Evolutionary conservation across 331 rosid species (phyloP).

Genomic region (Dryas integrifolia): DNA sequence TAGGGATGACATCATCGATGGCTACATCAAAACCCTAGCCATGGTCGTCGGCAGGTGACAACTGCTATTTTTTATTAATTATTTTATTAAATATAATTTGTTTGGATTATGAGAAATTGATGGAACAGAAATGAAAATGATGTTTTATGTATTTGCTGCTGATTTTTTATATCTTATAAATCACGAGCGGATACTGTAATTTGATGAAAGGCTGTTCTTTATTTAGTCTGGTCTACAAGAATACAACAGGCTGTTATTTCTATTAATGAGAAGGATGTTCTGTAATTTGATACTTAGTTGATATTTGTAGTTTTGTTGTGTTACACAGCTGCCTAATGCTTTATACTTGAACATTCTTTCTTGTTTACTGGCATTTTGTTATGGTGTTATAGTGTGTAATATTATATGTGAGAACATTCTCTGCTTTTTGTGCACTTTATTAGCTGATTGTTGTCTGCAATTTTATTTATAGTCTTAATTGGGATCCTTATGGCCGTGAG

Average conservation of each 20-base stretch:
- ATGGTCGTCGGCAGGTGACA: conserved; percentile 66
- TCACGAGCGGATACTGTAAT: background rate
- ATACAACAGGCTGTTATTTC: background rate
- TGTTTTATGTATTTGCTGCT: background rate
- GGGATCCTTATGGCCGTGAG: background rate
- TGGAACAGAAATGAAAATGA: background rate
- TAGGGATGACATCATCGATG: conserved; percentile 73
- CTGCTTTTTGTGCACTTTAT: background rate
- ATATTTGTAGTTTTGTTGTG: background rate
- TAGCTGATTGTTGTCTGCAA: background rate
- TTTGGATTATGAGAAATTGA: background rate
- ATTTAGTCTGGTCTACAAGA: too few species aligned
- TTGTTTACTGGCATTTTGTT: background rate
- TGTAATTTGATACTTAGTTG: too few species aligned
- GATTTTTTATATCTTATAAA: background rate
- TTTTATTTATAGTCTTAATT: background rate
- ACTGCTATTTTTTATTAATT: background rate
- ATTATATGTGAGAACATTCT: background rate
- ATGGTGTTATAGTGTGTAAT: background rate
- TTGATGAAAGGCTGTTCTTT: too few species aligned
- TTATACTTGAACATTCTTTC: background rate
- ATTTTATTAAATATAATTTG: background rate
- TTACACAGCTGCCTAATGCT: background rate
- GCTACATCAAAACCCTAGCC: conserved; percentile 72
- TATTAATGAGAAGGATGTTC: background rate